Base-by-base conservation (phyloP, 2,329 filamentous ascomycete genomes). In the Coniella vitis region DNA sequence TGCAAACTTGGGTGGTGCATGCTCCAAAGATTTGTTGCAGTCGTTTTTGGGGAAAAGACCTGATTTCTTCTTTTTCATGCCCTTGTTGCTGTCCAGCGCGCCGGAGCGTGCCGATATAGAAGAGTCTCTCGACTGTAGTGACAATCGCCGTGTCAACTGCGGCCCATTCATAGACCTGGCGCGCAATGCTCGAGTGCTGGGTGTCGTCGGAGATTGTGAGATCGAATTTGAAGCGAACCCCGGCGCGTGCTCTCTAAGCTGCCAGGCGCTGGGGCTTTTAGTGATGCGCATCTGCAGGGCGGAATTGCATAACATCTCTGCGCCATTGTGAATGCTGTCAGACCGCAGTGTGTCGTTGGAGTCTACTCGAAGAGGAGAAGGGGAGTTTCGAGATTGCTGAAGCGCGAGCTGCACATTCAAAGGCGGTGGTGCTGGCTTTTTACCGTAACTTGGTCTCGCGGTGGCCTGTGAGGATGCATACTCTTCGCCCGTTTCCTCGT, bases 401-500 rank as follows among this genome's bases (percentile, higher is more conserved):
- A 40, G 31, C 10, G 40, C 36, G 19, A 41, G 25, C 9, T 36
- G 36, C 2, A 34, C 32, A n/a, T 43, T 22, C 14, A 34, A 25
- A 38, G 16, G 25, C 10, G 40, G 35, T 12, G 40, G 16, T 40
- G 38, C 9, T 29, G 25, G 19, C 8, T 35, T 38, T 3, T 45
- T 25, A 13, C 14, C 22, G n/a, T n/a, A 4, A 17, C n/a, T 12
- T 9, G 16, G 4, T n/a, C 22, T 14, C 34, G 19, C 7, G n/a
- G 34, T 32, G 9, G 31, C 13, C 36, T 10, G 3, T 16, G 17
- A 17, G 17, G 7, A 16, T n/a, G 29, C 9, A 14, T n/a, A 48
- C 20, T 52, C 50, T 20, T 45, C 48, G 32, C 16, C 35, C 34
- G 59, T 58, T 9, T 60, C 62, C 12, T 67, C 65, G 22, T 62